phyloP scores from a whole-genome alignment of 352 stramenopile genomes.

The Thalassiosira hispida region DNA sequence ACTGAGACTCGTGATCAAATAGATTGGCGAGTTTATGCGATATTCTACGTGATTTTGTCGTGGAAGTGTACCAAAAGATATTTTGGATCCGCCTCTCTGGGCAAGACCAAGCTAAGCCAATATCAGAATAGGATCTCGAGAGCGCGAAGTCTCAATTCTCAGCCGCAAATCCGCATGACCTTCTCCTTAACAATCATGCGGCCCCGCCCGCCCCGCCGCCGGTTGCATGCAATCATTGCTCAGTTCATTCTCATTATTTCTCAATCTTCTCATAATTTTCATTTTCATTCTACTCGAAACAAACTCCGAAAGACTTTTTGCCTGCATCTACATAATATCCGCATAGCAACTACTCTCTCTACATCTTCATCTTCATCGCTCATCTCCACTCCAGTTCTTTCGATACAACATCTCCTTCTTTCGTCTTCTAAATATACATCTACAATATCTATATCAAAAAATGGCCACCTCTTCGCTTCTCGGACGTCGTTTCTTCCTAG shows the following conservation, averaged over 20 bases:
- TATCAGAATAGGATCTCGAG: neutral
- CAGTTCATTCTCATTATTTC: too few relatives aligned
- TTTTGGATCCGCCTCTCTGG: neutral
- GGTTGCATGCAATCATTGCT: too few relatives aligned
- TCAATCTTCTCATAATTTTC: slow-evolving; percentile 24
- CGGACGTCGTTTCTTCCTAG: slow-evolving; percentile 33
- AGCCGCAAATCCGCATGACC: too few relatives aligned
- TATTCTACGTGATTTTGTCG: neutral
- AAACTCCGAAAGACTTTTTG: neutral
- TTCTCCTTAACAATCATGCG: too few relatives aligned
- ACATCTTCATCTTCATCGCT: too few relatives aligned
- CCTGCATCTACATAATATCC: neutral
- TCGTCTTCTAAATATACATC: neutral
- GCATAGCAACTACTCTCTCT: neutral
- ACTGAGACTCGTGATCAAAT: too few relatives aligned
- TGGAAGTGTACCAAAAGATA: neutral
- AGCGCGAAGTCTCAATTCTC: too few relatives aligned
- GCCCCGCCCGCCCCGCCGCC: too few relatives aligned
- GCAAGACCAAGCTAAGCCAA: neutral
- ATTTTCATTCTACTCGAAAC: slow-evolving; percentile 5
- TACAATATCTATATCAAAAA: neutral
- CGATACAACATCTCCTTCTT: neutral
- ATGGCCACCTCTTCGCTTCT: slow-evolving; percentile 32
- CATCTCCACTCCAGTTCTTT: too few relatives aligned
- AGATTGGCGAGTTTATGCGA: slow-evolving; percentile 7